Evolutionary conservation across 176 grass and related monocot genomes (phyloP), one percentile per base, ranked within the genome.

Genomic region (Juncus inflexus): DNA sequence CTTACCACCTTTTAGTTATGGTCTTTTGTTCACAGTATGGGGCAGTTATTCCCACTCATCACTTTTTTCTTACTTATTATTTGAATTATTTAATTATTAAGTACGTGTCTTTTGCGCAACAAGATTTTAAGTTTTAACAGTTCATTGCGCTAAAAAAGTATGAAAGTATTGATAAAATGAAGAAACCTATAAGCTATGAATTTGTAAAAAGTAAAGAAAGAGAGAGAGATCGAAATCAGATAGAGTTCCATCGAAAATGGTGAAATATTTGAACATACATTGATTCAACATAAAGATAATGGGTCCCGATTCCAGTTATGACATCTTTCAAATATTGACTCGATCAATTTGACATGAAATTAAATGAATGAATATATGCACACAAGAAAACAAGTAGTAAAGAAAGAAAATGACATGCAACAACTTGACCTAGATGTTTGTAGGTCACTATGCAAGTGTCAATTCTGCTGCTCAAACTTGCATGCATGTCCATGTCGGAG

Each of bases 391-490:
- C 19, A 28, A 28, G 19, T 28, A 28, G 19, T 28, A 28, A 47
- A 52, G 7, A 5, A 51, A 35, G 64, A 66, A 52, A 70, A 70
- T 70, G 66, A 70, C 66, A 70, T 70, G 52, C 9, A 70, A 70
- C 66, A 2, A 70, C 66, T 70, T 70, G 50, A 47, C 39, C 13
- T 52, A 35, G 50, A 37, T 12, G 7, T 14, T 35, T 69, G 39
- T 55, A 70, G 66, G 37, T 40, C 66, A 70, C 66, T 70, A 54
- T 40, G 37, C 37, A 70, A 58, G 52, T 70, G 66, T 70, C 66
- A 42, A 70, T 65, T 55, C 49, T 36, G 11, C n/a, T 40, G 40
- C 50, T 70, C 37, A 41, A n/a, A 67, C 37, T 42, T 70, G 15
- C 37, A 58, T 58, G 52, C 66, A 70, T 57, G 37, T 70, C 66